Percentiles rank a stretch among this genome's conserved stretches.
Evolutionary conservation across 2,329 filamentous ascomycete genomes (phyloP).

Genomic region (Aspergillus fumigatiaffinis): DNA sequence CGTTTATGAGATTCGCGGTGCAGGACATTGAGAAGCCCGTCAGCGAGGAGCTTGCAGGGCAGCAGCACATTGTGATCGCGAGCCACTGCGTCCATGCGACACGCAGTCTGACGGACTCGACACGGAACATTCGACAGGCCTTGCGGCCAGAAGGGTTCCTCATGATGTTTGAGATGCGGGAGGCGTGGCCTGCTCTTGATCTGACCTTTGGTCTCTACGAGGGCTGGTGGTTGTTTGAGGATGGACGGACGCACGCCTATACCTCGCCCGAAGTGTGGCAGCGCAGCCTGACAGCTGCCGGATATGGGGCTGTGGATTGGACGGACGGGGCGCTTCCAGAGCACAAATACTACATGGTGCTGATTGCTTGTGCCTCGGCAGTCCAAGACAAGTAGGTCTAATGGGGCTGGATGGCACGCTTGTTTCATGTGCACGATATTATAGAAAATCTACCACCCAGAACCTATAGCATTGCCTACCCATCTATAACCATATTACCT

Average conservation of each 20-base stretch:
- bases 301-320: slow-evolving; percentile 33
- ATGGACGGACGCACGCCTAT: slow-evolving; percentile 33
- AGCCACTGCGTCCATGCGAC: slow-evolving; percentile 38
- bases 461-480: too few species aligned
- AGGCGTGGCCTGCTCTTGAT: slow-evolving; percentile 26
- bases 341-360: not conserved
- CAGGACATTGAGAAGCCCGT: slow-evolving; percentile 30
- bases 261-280: slow-evolving; percentile 21
- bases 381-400: not conserved
- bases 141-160: slow-evolving; percentile 29
- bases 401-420: not conserved
- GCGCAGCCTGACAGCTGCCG: slow-evolving; percentile 22
- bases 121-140: slow-evolving; percentile 20
- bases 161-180: slow-evolving; percentile 32
- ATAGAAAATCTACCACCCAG: too few species aligned
- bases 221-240: slow-evolving; percentile 40
- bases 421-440: too few species aligned
- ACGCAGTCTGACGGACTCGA: slow-evolving; percentile 22
- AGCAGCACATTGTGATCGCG: slow-evolving; percentile 32
- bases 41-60: slow-evolving; percentile 12
- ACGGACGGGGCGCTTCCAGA: slow-evolving; percentile 28
- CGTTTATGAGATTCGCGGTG: slow-evolving; percentile 21
- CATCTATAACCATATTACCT: too few species aligned
- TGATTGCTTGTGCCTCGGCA: not conserved
- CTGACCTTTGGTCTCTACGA: slow-evolving; percentile 34